Conservation (phyloP, 805 yeast genomes). For the Saccharomycopsis olivae region DNA sequence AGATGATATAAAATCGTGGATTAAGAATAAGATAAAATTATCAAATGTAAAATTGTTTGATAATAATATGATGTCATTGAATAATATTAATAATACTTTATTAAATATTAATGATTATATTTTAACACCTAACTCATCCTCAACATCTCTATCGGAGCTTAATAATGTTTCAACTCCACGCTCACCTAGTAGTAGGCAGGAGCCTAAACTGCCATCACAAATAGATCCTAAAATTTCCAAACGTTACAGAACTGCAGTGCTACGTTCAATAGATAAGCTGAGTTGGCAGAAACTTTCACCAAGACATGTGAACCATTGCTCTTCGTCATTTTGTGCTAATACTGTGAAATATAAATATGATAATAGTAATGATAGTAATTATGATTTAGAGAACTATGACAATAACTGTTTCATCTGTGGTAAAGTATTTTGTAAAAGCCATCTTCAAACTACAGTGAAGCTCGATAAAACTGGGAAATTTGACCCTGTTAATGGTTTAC, state of each 20-base stretch:
- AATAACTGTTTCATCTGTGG: conserved; percentile 41
- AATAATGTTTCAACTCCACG: neutral
- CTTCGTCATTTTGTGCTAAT: conserved; percentile 3
- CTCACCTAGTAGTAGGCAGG: neutral
- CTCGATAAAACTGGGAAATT: conserved; percentile 38
- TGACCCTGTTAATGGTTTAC: conserved; percentile 40
- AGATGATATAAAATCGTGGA: conserved; percentile 11
- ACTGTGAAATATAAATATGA: neutral
- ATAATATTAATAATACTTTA: conserved; percentile 7
- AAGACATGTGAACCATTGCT: conserved; percentile 1
- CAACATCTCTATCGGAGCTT: conserved; percentile 6
- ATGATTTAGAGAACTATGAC: conserved; percentile 1
- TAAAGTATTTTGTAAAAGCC: conserved; percentile 51
- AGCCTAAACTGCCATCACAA: neutral
- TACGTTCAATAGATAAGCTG: conserved; percentile 6
- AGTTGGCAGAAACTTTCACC: conserved; percentile 9
- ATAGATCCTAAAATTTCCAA: neutral
- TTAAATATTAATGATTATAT: conserved; percentile 11
- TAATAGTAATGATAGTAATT: neutral
- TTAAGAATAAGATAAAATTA: conserved; percentile 12
- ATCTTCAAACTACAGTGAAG: conserved; percentile 44
- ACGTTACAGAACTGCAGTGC: conserved; percentile 1
- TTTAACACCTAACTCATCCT: conserved; percentile 1
- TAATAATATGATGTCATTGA: conserved; percentile 2
- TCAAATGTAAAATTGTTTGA: conserved; percentile 6